Conservation (phyloP, 2,329 filamentous ascomycete genomes). For the Colletotrichum liriopes region DNA sequence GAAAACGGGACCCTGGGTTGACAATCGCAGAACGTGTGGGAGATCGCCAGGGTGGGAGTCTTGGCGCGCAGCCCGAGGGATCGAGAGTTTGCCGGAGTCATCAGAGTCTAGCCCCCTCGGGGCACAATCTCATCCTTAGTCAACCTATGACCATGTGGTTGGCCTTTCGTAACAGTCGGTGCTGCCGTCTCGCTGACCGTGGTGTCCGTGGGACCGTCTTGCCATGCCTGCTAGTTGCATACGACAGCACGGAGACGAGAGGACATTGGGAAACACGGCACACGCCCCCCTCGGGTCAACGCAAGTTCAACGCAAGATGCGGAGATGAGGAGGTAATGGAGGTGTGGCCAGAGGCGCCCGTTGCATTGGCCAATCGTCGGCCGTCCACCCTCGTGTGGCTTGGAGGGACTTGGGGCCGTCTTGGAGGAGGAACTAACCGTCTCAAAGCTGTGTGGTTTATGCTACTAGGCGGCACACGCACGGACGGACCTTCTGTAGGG, state of each 20-base stretch:
- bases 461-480: slow-evolving; percentile 12
- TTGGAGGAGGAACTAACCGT: slow-evolving; percentile 10
- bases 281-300: slow-evolving; percentile 3
- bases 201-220: slow-evolving; percentile 1
- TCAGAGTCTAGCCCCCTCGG: slow-evolving; percentile 27
- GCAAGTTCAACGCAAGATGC: not conserved
- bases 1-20: slow-evolving; percentile 29
- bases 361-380: slow-evolving; percentile 37
- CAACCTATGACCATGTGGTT: slow-evolving; percentile 15
- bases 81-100: slow-evolving; percentile 40
- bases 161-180: slow-evolving; percentile 30
- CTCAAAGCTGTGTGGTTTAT: slow-evolving; percentile 21
- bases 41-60: slow-evolving; percentile 14
- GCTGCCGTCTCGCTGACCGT: slow-evolving; percentile 6
- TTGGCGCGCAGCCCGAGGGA: slow-evolving; percentile 17
- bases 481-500: not conserved
- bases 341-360: not conserved
- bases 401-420: not conserved
- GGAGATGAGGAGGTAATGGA: not conserved
- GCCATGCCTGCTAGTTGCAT: slow-evolving; percentile 24
- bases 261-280: not conserved
- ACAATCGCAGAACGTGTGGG: slow-evolving; percentile 16
- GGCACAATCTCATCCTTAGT: slow-evolving; percentile 1
- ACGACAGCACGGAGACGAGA: not conserved
- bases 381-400: not conserved